Base-by-base conservation (phyloP, 2,329 filamentous ascomycete genomes). In the Grosmannia serpens region DNA sequence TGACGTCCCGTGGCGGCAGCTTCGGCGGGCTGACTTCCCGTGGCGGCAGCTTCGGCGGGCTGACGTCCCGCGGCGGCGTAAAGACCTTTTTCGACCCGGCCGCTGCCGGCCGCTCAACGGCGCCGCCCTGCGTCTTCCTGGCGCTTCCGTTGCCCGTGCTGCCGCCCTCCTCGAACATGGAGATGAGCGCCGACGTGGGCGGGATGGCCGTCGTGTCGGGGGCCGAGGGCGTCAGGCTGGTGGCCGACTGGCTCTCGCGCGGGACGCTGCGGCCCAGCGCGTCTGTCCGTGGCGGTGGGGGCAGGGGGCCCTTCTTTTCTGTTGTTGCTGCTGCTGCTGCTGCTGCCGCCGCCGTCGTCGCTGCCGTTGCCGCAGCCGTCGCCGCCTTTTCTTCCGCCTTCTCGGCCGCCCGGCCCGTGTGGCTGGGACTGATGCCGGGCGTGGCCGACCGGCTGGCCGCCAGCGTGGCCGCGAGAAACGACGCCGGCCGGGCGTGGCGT, bases 171-270 rank as follows among this genome's bases (percentile, higher is more conserved):
- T 91, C 87, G 63, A 89, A 89, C 72, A 88, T 77, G 46, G 80
- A 80, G 57, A 89, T 85, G 24, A 89, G 74, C 5, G 83, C 80
- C 3, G 76, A 82, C 0, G 86, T 85, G 0, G 86, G 77, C 27
- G 80, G 74, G 55, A 87, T 84, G 7, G 82, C 74, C 1, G 75
- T 77, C 11, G 80, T 79, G 66, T 88, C 82, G 44, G 59, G 44
- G 3, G 51, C 33, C 15, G 76, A 72, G 20, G 71, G 62, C 41
- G 73, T 72, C 47, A 69, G 62, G 58, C 69, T 70, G 27, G 65
- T 59, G 3, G 66, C 60, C 22, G 70, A 70, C 26, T 65, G 66
- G 24, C 61, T 58, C 31, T 38, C 31, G 13, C 11, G 22, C 20
- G 15, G 20, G 41, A n/a, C n/a, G 41, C 35, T 27, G 56, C 56